Evolutionary conservation across 1,284 basidiomycete species (phyloP).

Genomic region (Ganoderma sinense): DNA sequence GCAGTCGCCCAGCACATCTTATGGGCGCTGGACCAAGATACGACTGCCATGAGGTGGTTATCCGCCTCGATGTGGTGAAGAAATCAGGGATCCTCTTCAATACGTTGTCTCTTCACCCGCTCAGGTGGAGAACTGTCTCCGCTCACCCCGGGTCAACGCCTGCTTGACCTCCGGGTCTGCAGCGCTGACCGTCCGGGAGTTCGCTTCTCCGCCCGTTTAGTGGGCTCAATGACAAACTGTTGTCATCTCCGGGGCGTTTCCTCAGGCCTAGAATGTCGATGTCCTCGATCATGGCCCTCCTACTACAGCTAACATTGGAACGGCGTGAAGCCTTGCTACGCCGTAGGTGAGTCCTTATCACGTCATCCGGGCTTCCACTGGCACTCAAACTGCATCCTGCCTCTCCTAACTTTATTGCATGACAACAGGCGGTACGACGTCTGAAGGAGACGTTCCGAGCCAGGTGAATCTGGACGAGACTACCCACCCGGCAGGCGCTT

Average conservation of each 20-base stretch:
- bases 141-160: neutral
- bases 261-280: neutral
- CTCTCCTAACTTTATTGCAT: neutral
- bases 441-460: neutral
- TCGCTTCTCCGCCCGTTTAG: neutral
- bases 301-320: neutral
- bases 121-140: neutral
- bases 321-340: neutral
- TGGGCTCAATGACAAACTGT: neutral
- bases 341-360: neutral
- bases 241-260: neutral
- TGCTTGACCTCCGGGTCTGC: no score
- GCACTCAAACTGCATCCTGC: neutral
- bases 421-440: neutral
- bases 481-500: neutral
- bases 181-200: neutral
- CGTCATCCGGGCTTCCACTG: neutral
- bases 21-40: neutral
- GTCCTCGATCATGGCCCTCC: neutral
- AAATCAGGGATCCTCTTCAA: neutral
- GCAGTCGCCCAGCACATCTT: neutral
- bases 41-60: neutral
- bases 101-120: neutral
- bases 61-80: neutral
- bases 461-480: neutral